Conservation (phyloP, 768 basidiomycete species). For the Porpolomopsis calyptriformis region DNA sequence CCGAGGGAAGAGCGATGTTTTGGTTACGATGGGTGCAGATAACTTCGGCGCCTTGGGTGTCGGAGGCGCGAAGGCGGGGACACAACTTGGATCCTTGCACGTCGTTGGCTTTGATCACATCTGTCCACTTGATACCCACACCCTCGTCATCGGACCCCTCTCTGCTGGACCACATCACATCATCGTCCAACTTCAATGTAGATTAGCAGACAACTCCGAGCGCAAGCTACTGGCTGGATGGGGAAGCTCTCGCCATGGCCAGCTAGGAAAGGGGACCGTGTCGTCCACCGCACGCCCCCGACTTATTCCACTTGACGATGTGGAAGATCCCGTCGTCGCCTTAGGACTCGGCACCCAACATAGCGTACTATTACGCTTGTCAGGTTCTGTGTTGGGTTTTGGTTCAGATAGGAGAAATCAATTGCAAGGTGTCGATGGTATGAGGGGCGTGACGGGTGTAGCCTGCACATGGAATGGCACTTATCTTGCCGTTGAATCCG, state of each 20-base stretch:
- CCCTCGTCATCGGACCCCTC: slow-evolving; percentile 32
- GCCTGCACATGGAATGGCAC: slow-evolving; percentile 79
- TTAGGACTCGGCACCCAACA: slow-evolving; percentile 35
- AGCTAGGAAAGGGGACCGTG: slow-evolving; percentile 43
- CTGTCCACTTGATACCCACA: slow-evolving; percentile 14
- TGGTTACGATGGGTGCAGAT: slow-evolving; percentile 76
- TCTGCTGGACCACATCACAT: slow-evolving; percentile 66
- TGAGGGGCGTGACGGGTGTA: slow-evolving; percentile 23
- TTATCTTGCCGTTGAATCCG: slow-evolving; percentile 31
- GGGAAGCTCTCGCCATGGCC: slow-evolving; percentile 80
- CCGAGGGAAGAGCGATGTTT: slow-evolving; percentile 32
- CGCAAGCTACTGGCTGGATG: slow-evolving; percentile 50
- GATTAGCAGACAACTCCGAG: slow-evolving; percentile 14
- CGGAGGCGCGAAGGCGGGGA: slow-evolving; percentile 21
- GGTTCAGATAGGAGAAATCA: slow-evolving; percentile 71
- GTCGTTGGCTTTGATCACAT: slow-evolving; percentile 35
- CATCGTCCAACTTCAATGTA: slow-evolving; percentile 32
- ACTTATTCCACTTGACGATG: slow-evolving; percentile 24
- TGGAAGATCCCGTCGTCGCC: slow-evolving; percentile 22
- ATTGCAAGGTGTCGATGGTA: slow-evolving; percentile 27
- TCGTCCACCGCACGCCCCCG: slow-evolving; percentile 24
- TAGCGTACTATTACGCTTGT: slow-evolving; percentile 44
- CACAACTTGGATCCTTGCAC: slow-evolving; percentile 23
- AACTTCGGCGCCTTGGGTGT: slow-evolving; percentile 77
- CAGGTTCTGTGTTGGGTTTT: slow-evolving; percentile 38